Evolutionary conservation across 164 flowering plant species (phyloP).

Genomic region (Stephania cephalantha): DNA sequence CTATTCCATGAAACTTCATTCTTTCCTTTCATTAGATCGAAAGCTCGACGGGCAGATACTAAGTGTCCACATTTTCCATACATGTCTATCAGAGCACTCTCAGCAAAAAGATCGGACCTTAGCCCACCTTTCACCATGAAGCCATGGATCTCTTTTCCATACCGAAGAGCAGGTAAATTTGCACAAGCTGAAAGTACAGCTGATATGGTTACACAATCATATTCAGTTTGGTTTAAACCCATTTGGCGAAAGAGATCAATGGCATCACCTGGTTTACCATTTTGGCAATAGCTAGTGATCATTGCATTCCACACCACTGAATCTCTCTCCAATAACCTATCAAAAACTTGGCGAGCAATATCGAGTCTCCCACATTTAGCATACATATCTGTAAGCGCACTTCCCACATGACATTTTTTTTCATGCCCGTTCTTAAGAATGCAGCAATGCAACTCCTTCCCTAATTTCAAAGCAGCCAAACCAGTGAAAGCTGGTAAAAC

Average conservation of each 20-base stretch:
- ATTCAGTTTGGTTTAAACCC: constrained; percentile 36
- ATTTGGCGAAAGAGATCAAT: constrained; percentile 57
- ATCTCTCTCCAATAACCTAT: constrained; percentile 42
- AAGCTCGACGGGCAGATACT: constrained; percentile 44
- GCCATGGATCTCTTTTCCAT: constrained; percentile 70
- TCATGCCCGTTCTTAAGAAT: constrained; percentile 47
- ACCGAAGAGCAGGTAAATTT: constrained; percentile 49
- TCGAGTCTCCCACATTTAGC: constrained; percentile 90
- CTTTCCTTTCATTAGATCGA: constrained; percentile 49
- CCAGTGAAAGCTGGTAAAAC: constrained; percentile 65
- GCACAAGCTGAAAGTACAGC: constrained; percentile 77
- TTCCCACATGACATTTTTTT: constrained; percentile 42
- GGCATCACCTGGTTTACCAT: constrained; percentile 67
- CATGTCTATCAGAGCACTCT: constrained; percentile 70
- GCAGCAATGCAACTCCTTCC: constrained; percentile 65
- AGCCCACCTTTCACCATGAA: constrained; percentile 42
- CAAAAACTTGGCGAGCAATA: constrained; percentile 43
- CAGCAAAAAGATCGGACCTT: constrained; percentile 40
- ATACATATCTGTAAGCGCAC: constrained; percentile 72
- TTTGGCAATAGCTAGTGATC: constrained; percentile 61
- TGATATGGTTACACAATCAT: constrained; percentile 65
- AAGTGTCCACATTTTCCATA: constrained; percentile 76
- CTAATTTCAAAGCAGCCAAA: constrained; percentile 49
- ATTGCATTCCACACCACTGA: constrained; percentile 72
- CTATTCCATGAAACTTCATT: constrained; percentile 86